Evolutionary conservation across 1,284 basidiomycete species (phyloP).

Genomic region (Boletellus sp.): DNA sequence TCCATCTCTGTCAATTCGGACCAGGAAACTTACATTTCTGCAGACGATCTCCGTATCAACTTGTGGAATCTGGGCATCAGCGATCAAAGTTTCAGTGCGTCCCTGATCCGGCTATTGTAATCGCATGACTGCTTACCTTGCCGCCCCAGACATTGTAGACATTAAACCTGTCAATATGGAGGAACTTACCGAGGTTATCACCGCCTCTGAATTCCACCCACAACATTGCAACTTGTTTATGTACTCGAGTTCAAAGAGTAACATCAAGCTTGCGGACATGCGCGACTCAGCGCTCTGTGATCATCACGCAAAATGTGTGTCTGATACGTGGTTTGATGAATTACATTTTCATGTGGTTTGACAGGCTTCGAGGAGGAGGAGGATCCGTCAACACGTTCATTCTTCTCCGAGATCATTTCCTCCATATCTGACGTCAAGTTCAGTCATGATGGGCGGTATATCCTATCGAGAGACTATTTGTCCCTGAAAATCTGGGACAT

Average conservation of each 20-base stretch:
- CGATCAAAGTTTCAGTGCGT: slow-evolving; percentile 98
- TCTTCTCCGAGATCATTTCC: slow-evolving; percentile 99
- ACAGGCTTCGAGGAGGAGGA: slow-evolving; percentile 98
- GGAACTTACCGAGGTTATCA: slow-evolving; percentile 99
- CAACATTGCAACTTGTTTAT: slow-evolving; percentile 98
- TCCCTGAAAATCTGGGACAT: slow-evolving; percentile 99
- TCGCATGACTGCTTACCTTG: slow-evolving; percentile 12
- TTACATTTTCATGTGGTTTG: slow-evolving; percentile 15
- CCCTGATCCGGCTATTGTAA: neutral
- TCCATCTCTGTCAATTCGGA: slow-evolving; percentile 99
- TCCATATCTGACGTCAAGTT: slow-evolving; percentile 99
- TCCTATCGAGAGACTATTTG: slow-evolving; percentile 94
- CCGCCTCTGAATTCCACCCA: slow-evolving; percentile 98
- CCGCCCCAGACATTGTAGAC: slow-evolving; percentile 88
- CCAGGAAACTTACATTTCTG: slow-evolving; percentile 98
- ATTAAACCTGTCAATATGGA: slow-evolving; percentile 99
- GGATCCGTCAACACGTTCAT: slow-evolving; percentile 94
- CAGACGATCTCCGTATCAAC: slow-evolving; percentile 96
- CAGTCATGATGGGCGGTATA: slow-evolving; percentile 95
- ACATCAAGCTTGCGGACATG: slow-evolving; percentile 99
- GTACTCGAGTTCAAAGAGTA: slow-evolving; percentile 99
- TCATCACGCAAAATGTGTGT: slow-evolving; percentile 91
- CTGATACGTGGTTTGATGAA: slow-evolving; percentile 2
- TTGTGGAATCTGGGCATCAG: slow-evolving; percentile 99
- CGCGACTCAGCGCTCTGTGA: slow-evolving; percentile 97